Base-by-base conservation (phyloP, 2,329 filamentous ascomycete species). In the Aspergillus quadrilineatus region DNA sequence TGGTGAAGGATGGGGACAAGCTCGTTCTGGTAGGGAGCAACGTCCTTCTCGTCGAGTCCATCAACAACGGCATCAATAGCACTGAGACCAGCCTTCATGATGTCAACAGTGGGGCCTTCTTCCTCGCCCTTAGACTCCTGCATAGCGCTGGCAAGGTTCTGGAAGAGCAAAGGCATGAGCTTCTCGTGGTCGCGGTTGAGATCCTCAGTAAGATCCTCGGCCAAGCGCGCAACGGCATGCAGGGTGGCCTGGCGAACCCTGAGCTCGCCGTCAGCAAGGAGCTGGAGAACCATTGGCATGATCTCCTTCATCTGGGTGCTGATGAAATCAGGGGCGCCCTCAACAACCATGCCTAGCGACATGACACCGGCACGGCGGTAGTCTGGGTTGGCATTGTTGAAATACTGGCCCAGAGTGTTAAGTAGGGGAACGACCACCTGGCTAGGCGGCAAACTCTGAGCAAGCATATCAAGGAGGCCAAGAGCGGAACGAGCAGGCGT, bases 321-420 rank as follows among this genome's bases (percentile, higher is more conserved):
- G 69, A 97, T 92, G 76, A 97, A 99, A 74, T 99, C 94, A 14
- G 94, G 94, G 30, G 94, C 93, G 66, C 94, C 94, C 80, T 97
- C 94, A 52, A 96, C 93, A 66, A 90, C 93, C 80, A 93, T 95
- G 58, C 93, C 93, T 4, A 99, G 84, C 48, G 93, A 89, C 60
- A 97, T 82, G 70, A 97, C 94, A 75, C 90, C 92, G 53, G 93
- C 92, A 75, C 93, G 89, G 58, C 93, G 88, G 77, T 89, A 89
- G 66, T 90, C 87, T 36, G 92, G 83, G 68, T 95, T 84, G 58
- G 82, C 76, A 69, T 85, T 87, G 65, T 83, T 83, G 64, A 93
- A 90, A 70, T 94, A 97, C 64, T 85, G 84, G 37, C 90, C 88
- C 64, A 97, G 88, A 52, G 90, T 86, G 65, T 96, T 89, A 32